Conservation (phyloP, 1,139 yeast species). For the Meyerozyma guilliermondii region DNA sequence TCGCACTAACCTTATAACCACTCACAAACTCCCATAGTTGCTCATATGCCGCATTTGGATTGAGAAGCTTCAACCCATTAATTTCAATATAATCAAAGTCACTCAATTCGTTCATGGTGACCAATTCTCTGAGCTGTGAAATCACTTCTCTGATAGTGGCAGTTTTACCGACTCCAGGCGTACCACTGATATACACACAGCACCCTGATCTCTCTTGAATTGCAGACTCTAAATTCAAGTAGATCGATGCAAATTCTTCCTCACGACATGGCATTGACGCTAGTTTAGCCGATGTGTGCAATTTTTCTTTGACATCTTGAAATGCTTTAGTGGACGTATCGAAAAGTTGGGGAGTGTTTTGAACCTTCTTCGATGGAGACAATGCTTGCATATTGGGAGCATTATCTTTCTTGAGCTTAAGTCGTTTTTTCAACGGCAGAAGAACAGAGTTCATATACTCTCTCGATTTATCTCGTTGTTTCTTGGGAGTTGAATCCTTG, state of each 20-base stretch:
- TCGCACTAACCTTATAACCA: constrained; percentile 56
- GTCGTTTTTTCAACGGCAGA: constrained; percentile 24
- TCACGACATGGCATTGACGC: constrained; percentile 83
- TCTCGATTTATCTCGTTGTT: constrained; percentile 6
- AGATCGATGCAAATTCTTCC: constrained; percentile 72
- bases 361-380: constrained; percentile 16
- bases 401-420: constrained; percentile 22
- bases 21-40: constrained; percentile 72
- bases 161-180: constrained; percentile 98
- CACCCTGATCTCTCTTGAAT: constrained; percentile 71
- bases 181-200: constrained; percentile 88
- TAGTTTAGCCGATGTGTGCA: constrained; percentile 64
- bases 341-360: constrained; percentile 6
- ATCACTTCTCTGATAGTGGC: constrained; percentile 89
- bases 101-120: constrained; percentile 42
- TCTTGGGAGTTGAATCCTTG: constrained; percentile 2
- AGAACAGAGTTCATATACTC: constrained; percentile 20
- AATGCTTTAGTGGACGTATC: constrained; percentile 39
- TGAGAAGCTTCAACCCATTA: constrained; percentile 80
- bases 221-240: constrained; percentile 69
- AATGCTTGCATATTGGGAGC: constrained; percentile 21
- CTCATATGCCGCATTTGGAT: constrained; percentile 87
- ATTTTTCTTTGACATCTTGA: constrained; percentile 49
- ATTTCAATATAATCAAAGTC: constrained; percentile 76
- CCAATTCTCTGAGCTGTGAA: constrained; percentile 50